phyloP scores from a whole-genome alignment of 1,284 basidiomycete species.

The Austropuccinia psidii region DNA sequence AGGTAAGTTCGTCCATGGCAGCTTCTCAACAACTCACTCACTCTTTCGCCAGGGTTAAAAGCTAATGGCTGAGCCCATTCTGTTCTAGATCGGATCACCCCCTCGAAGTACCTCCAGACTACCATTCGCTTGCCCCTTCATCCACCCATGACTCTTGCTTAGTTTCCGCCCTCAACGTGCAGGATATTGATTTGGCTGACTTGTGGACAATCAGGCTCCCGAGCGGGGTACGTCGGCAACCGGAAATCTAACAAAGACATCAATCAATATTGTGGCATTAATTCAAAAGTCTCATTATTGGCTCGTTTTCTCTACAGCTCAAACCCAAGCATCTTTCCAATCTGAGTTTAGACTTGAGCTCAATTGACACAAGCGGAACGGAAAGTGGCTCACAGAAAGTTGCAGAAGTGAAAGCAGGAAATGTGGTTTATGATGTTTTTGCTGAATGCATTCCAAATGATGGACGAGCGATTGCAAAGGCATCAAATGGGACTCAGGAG shows the following conservation, averaged over 20 bases:
- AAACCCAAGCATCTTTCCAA: not conserved
- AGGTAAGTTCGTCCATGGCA: too few species aligned
- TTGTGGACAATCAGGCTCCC: conserved; percentile 8
- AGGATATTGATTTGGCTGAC: not conserved
- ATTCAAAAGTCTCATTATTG: not conserved
- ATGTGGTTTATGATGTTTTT: not conserved
- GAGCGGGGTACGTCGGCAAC: not conserved
- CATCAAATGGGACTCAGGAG: not conserved
- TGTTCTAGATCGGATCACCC: too few species aligned
- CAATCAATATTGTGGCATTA: not conserved
- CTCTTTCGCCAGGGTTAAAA: too few species aligned
- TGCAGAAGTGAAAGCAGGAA: not conserved
- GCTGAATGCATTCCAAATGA: not conserved
- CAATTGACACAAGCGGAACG: not conserved
- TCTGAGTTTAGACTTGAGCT: not conserved
- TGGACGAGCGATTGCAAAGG: not conserved
- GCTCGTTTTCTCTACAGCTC: not conserved
- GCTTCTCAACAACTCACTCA: too few species aligned
- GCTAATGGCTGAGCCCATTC: too few species aligned
- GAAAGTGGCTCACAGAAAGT: not conserved
- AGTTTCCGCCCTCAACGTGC: not conserved
- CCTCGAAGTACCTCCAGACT: not conserved
- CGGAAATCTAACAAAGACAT: too few species aligned
- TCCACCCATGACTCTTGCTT: not conserved
- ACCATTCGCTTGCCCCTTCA: not conserved